phyloP scores from a whole-genome alignment of 768 basidiomycete genomes.

The Mycena leptocephala region DNA sequence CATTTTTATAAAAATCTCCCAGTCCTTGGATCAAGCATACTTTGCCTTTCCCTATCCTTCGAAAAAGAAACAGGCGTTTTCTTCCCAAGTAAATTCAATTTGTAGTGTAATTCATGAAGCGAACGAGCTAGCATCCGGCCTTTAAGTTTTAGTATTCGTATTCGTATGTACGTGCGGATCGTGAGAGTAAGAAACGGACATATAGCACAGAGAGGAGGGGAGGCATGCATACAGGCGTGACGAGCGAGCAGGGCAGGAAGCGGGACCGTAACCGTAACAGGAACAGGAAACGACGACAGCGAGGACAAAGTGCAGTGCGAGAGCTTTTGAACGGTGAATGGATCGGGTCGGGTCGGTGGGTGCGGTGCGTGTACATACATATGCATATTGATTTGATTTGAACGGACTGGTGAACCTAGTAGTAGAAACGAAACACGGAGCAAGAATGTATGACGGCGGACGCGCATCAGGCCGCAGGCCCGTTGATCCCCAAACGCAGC shows the following conservation, averaged over 20 bases:
- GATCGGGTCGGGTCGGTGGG: no score
- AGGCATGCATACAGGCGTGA: background rate
- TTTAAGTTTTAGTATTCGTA: background rate
- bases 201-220: background rate
- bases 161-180: background rate
- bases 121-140: constrained; percentile 15
- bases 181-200: background rate
- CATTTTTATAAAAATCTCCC: no score
- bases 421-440: background rate
- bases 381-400: no score
- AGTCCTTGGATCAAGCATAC: no score
- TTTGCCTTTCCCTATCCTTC: no score
- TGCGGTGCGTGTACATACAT: background rate
- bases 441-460: no score
- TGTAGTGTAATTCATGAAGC: background rate
- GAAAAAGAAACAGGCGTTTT: no score
- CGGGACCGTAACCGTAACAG: no score
- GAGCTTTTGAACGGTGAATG: constrained; percentile 29
- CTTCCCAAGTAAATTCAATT: background rate
- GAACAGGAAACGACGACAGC: background rate
- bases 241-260: no score
- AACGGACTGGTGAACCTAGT: background rate
- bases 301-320: constrained; percentile 29
- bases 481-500: constrained; percentile 61
- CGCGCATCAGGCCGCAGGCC: background rate